Percentiles rank a stretch among this genome's conserved stretches.
phyloP scores from a whole-genome alignment of 352 stramenopile species.

The Phytophthora europaea region DNA sequence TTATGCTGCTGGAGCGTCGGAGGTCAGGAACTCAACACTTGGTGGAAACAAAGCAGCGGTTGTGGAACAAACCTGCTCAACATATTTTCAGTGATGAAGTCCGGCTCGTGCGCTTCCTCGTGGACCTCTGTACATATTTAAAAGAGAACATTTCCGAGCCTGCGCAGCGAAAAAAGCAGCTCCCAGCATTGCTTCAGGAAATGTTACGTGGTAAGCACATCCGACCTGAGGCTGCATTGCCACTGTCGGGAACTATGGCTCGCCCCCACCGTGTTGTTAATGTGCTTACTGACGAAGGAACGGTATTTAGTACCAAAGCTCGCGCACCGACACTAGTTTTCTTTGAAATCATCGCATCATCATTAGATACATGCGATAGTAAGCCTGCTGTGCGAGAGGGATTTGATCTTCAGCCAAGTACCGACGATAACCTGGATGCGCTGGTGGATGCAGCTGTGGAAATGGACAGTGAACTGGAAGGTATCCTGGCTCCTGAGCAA shows the following conservation, averaged over 20 bases:
- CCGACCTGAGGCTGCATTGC: constrained; percentile 62
- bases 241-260: constrained; percentile 39
- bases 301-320: constrained; percentile 78
- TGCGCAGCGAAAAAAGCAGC: constrained; percentile 53
- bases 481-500: constrained; percentile 31
- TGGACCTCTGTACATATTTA: constrained; percentile 71
- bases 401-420: background rate
- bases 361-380: constrained; percentile 18
- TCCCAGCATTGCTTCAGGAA: constrained; percentile 51
- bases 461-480: constrained; percentile 18
- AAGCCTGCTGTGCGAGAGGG: constrained; percentile 1
- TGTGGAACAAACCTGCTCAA: constrained; percentile 51
- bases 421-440: constrained; percentile 20
- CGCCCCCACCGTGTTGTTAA: constrained; percentile 57
- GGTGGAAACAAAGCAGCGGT: constrained; percentile 52
- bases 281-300: constrained; percentile 65
- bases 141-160: constrained; percentile 66
- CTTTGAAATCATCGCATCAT: constrained; percentile 64
- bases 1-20: constrained; percentile 49
- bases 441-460: constrained; percentile 39
- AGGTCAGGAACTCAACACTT: constrained; percentile 45
- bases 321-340: constrained; percentile 73
- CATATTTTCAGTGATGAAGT: constrained; percentile 72
- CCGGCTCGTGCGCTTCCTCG: constrained; percentile 66
- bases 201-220: constrained; percentile 60